These are phyloP conservation scores for Umbelopsis ramanniana DNA, from an alignment of 192 early-diverging fungal species.

Conservation along the genomic window DNA sequence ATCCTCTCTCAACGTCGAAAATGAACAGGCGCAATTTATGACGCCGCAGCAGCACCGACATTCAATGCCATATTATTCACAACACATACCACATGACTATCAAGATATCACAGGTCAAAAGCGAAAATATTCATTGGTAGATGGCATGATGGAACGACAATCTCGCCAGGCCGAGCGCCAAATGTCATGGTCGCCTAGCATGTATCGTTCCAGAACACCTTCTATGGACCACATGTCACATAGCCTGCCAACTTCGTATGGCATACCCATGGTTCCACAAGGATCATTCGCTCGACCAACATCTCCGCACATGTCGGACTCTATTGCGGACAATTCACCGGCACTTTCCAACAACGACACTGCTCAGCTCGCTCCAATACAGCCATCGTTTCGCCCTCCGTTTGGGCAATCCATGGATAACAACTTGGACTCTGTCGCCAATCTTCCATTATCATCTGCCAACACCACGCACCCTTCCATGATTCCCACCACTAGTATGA, in stretches of 20 bases:
- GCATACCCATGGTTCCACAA: slow-evolving; percentile 12
- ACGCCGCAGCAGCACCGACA: slow-evolving; percentile 14
- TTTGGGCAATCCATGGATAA: slow-evolving; percentile 1
- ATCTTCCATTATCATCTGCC: background rate
- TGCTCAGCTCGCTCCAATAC: slow-evolving; percentile 11
- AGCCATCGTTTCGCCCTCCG: slow-evolving; percentile 2
- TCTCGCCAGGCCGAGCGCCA: slow-evolving; percentile 17
- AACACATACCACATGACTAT: slow-evolving; percentile 15
- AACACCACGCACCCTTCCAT: background rate
- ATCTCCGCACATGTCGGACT: slow-evolving; percentile 19
- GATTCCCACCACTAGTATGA: background rate
- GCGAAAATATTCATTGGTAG: slow-evolving; percentile 18
- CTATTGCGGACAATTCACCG: background rate
- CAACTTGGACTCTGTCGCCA: background rate
- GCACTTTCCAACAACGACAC: background rate
- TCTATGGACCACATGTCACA: slow-evolving; percentile 21
- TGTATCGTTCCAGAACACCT: slow-evolving; percentile 11
- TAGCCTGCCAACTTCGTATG: slow-evolving; percentile 19
- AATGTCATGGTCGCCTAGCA: slow-evolving; percentile 22
- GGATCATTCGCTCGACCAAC: slow-evolving; percentile 4
- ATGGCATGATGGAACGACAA: slow-evolving; percentile 16
- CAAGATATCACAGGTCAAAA: background rate
- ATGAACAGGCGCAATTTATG: slow-evolving; percentile 5
- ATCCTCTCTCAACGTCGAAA: background rate
- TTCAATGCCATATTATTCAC: slow-evolving; percentile 13